Conservation (phyloP, 2,329 filamentous ascomycete species). For the Phialophora chinensis region DNA sequence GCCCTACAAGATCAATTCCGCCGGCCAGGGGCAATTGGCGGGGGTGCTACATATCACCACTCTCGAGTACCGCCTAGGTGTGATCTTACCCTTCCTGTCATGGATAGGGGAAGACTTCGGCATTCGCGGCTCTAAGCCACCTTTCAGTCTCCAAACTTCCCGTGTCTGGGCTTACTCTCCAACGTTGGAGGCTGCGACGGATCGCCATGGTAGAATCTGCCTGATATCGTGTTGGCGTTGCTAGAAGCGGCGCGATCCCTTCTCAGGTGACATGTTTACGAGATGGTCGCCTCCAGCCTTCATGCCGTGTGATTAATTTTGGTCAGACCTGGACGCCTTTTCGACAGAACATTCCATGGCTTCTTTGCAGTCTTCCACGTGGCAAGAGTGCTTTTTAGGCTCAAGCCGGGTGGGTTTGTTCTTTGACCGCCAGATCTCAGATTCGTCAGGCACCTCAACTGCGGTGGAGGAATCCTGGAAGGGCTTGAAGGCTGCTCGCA, state of each 20-base stretch:
- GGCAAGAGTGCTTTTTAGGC: constrained; percentile 13
- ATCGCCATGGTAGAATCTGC: constrained; percentile 14
- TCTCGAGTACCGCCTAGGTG: neutral
- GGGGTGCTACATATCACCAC: neutral
- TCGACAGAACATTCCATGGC: constrained; percentile 11
- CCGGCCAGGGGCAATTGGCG: too few relatives aligned
- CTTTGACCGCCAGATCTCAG: constrained; percentile 20
- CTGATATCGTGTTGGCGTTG: constrained; percentile 10
- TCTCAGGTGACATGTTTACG: neutral
- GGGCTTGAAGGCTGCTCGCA: neutral
- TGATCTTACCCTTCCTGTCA: neutral
- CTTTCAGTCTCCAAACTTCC: neutral
- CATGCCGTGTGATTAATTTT: neutral
- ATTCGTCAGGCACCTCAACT: constrained; percentile 15
- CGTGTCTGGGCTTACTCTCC: constrained; percentile 8
- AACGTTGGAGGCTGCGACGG: neutral
- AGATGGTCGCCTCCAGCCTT: neutral
- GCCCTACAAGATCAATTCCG: neutral
- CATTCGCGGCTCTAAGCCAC: neutral
- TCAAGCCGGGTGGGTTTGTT: constrained; percentile 15
- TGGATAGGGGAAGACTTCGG: constrained; percentile 3
- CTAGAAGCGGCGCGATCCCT: neutral
- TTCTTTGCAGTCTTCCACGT: constrained; percentile 19
- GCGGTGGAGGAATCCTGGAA: constrained; percentile 1
- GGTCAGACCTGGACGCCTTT: neutral